Base-by-base conservation (phyloP, 1,284 basidiomycete genomes). In the Filobasidium uniguttulatum region DNA sequence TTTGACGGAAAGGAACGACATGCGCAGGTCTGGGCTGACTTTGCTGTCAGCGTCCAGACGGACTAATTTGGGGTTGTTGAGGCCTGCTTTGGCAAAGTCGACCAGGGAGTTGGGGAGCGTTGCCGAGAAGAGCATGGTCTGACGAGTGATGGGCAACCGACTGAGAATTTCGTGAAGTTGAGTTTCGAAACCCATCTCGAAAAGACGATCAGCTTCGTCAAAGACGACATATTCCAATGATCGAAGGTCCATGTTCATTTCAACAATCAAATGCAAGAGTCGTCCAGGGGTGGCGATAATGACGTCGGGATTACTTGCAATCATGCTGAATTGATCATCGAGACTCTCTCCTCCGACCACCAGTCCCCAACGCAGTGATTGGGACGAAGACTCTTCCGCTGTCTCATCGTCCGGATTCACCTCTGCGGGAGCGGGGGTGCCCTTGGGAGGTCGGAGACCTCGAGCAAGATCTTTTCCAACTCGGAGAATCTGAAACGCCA, bases 271-370 rank as follows among this genome's bases (percentile, higher is more conserved):
- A 71, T 98, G 94, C 17, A 99, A 79, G 45, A 99, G 75, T 61
- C 94, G 89, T 57, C 94, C 94, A 14, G 94, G 94, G 3, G 94
- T 98, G 19, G 93, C 94, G 59, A 96, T 91, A 54, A 96, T 84
- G 17, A 96, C 75, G 64, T 96, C 94, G 0, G 94, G 94, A 62
- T 91, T 94, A 63, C 76, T 83, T 8, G 87, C 81, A 64, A 99
- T 89, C 77, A 87, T 83, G 63, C 90, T 83, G 58, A 98, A 99
- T 63, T 99, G 94, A 61, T 93, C 87, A 58, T 98, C 91, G 67
- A 99, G 62, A 31, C 84, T 81, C 65, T 98, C 94, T 51, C 94
- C 94, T 59, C 94, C 94, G 41, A 98, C 91, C 46, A 98, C 77
- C 40, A 98, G 73, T 49, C 87, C 85, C 94, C 94, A 99, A 44